These are phyloP conservation scores for Auxenochlorella protothecoides DNA, from an alignment of 139 green algal species.

Conservation along the genomic window DNA sequence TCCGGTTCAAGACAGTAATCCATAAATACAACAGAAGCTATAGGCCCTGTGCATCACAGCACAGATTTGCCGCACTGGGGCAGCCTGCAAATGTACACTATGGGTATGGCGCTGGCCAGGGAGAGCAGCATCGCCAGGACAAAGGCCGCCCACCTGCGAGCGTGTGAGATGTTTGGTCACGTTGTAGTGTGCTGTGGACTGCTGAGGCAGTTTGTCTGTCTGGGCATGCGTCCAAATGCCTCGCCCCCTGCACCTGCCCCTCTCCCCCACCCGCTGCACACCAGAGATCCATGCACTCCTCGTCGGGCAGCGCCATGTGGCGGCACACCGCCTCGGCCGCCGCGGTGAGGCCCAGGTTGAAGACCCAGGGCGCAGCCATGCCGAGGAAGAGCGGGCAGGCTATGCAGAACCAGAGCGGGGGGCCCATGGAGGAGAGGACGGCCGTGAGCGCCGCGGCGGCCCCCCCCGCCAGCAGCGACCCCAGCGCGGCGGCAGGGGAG, in stretches of 20 bases:
- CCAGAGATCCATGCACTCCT: slow-evolving; percentile 33
- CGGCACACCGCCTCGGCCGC: slow-evolving; percentile 17
- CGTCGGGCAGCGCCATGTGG: slow-evolving; percentile 19
- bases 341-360: slow-evolving; percentile 32
- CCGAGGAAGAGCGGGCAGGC: slow-evolving; percentile 27
- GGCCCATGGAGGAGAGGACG: slow-evolving; percentile 5
- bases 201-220: no score
- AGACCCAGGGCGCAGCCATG: slow-evolving; percentile 33
- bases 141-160: slow-evolving; percentile 37
- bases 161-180: background rate
- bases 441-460: background rate
- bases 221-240: no score
- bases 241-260: no score
- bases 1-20: no score
- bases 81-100: slow-evolving; percentile 35
- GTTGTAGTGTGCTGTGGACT: no score
- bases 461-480: background rate
- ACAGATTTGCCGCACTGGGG: slow-evolving; percentile 14
- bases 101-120: slow-evolving; percentile 30
- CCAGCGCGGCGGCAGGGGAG: no score
- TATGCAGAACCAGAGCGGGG: slow-evolving; percentile 27
- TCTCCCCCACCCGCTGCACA: background rate
- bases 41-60: no score
- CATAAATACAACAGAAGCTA: no score
- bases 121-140: slow-evolving; percentile 34